Percentiles rank a stretch among this genome's conserved stretches.
Evolutionary conservation across 164 flowering plant genomes (phyloP).

Genomic region (Tinospora cordifolia): DNA sequence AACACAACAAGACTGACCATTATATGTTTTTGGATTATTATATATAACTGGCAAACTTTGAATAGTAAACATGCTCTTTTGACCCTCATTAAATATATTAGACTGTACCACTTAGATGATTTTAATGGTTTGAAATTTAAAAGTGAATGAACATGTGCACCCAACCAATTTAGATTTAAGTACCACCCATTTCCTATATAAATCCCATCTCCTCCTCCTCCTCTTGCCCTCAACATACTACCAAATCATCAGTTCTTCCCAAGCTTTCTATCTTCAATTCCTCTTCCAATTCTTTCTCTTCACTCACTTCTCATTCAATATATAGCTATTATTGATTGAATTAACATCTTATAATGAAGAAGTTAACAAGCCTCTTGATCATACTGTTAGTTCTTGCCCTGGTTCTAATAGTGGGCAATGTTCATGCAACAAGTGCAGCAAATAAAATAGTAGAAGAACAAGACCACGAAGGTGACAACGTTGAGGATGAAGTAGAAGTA

Average conservation of each 20-base stretch:
- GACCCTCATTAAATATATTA: neutral
- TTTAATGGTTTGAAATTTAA: neutral
- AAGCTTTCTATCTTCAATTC: neutral
- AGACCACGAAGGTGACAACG: neutral
- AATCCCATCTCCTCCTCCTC: too few species aligned
- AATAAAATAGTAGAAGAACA: neutral
- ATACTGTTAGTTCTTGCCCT: neutral
- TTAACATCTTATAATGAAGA: neutral
- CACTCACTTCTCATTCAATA: neutral
- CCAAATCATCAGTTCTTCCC: too few species aligned
- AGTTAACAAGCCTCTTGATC: neutral
- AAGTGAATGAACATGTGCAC: neutral
- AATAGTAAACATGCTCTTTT: neutral
- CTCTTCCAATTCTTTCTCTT: neutral
- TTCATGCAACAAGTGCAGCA: neutral
- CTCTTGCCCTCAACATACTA: too few species aligned
- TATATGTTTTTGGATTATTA: neutral
- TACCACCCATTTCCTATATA: too few species aligned
- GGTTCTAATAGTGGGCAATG: neutral
- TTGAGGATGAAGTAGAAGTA: neutral
- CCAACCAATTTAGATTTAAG: neutral
- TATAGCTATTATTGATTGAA: neutral
- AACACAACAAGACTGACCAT: too few species aligned
- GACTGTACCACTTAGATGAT: neutral
- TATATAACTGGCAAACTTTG: neutral